A percentile compares a stretch with the other conserved stretches of the same genome.
Evolutionary conservation across 2,329 filamentous ascomycete species (phyloP).

Genomic region (Teratosphaeria epicoccoides): DNA sequence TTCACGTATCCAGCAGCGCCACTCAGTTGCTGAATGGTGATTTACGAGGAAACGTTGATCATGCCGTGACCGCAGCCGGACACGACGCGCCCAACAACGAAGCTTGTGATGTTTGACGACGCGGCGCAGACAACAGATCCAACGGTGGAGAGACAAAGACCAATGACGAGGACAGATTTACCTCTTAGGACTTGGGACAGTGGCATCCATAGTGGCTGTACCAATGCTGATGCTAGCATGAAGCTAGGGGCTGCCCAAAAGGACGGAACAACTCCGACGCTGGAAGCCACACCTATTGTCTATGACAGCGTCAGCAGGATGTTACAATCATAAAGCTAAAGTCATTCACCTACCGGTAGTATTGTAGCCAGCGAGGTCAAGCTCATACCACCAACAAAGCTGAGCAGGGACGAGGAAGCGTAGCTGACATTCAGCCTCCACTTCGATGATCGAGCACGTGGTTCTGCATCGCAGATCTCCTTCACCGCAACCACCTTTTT

Average conservation of each 20-base stretch:
- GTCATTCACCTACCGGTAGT: conserved; percentile 5
- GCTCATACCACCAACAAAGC: conserved; percentile 5
- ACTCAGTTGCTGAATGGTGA: background rate
- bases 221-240: conserved; percentile 29
- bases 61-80: background rate
- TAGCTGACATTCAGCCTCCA: conserved; percentile 5
- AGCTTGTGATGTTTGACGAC: background rate
- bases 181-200: conserved; percentile 33
- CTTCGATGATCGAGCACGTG: background rate
- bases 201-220: conserved; percentile 30
- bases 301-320: background rate
- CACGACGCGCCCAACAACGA: background rate
- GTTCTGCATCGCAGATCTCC: background rate
- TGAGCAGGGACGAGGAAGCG: conserved; percentile 6
- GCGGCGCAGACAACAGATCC: conserved; percentile 31
- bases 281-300: conserved; percentile 4
- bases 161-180: conserved; percentile 28
- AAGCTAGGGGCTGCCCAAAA: conserved; percentile 34
- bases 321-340: background rate
- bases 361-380: conserved; percentile 6
- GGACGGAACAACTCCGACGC: conserved; percentile 7
- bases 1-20: conserved; percentile 2
- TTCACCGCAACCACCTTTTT: background rate
- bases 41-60: background rate
- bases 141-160: conserved; percentile 26